Percentiles rank a stretch among this genome's conserved stretches.
phyloP scores from a whole-genome alignment of 768 basidiomycete species.

The Dendrothele bispora region DNA sequence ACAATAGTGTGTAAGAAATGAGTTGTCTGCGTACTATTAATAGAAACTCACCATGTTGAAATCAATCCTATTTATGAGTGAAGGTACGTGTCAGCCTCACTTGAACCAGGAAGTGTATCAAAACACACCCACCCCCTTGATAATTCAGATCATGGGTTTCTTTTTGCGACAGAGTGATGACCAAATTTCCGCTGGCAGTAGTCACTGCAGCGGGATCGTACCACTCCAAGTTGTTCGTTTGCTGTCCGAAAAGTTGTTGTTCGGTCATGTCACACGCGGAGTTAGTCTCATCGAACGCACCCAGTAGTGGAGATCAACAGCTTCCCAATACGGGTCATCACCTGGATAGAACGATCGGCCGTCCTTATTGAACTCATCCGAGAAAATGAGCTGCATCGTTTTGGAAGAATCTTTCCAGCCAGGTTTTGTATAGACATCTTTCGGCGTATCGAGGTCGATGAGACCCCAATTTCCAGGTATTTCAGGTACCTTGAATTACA shows the following conservation, averaged over 20 bases:
- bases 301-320: constrained; percentile 80
- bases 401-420: constrained; percentile 11
- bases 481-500: constrained; percentile 49
- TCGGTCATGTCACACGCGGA: background rate
- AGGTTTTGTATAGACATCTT: constrained; percentile 40
- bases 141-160: constrained; percentile 68
- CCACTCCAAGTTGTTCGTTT: constrained; percentile 81
- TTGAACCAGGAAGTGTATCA: background rate
- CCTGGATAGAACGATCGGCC: constrained; percentile 79
- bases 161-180: constrained; percentile 64
- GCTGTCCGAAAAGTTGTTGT: constrained; percentile 30
- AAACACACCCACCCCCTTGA: constrained; percentile 52
- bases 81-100: constrained; percentile 21
- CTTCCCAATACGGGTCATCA: constrained; percentile 86
- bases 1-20: too few species aligned
- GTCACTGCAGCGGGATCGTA: constrained; percentile 79
- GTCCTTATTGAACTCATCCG: constrained; percentile 78
- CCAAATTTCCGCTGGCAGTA: constrained; percentile 68
- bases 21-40: too few species aligned
- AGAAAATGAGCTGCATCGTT: constrained; percentile 62
- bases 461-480: constrained; percentile 62
- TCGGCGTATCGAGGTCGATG: constrained; percentile 79
- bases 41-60: constrained; percentile 17
- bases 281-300: constrained; percentile 26
- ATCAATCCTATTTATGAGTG: constrained; percentile 5